Evolutionary conservation across 768 basidiomycete species (phyloP), one percentile per base, ranked within the genome.

Genomic region (Russula earlei): DNA sequence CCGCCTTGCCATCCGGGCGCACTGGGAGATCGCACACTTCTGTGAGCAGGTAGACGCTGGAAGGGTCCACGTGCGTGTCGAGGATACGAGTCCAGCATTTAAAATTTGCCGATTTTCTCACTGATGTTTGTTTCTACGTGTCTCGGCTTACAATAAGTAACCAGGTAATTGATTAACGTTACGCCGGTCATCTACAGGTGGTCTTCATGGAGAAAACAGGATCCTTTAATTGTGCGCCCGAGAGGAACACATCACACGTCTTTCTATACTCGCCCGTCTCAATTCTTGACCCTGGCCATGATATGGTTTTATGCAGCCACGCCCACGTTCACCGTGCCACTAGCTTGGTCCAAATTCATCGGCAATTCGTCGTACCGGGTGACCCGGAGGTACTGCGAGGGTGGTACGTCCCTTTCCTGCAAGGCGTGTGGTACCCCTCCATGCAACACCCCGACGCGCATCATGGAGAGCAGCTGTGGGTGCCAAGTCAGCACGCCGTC

Each of bases 361-460:
- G 56, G 58, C 14, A 71, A 49, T 64, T 72, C 71, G 46, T 62
- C 67, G 53, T 66, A 66, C 29, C 67, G 66, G 34, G 71, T 68
- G 44, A 79, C 71, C 24, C 71, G 68, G 52, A 75, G 70, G 51
- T 71, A 72, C 65, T 79, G 76, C n/a, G 70, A 69, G 1, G 76
- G 78, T 4, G 78, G 77, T 40, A 79, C 69, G 8, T 61, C 45
- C 59, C 66, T 70, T 63, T 78, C 77, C 55, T 75, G 70, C 24
- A 71, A 66, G 11, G 76, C 77, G 60, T 77, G 74, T 61, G 78
- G 77, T 57, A 74, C 69, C 36, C 79, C 78, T 43, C 75, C 27
- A 29, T 45, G 49, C 25, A 38, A 38, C 11, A 49, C 36, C 24
- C 49, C 48, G 36, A 49, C 36, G n/a, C 88, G 29, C 38, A 41